Evolutionary conservation across 1,139 yeast genomes (phyloP).

Genomic region (Hemisphaericaspora xylanilytica): DNA sequence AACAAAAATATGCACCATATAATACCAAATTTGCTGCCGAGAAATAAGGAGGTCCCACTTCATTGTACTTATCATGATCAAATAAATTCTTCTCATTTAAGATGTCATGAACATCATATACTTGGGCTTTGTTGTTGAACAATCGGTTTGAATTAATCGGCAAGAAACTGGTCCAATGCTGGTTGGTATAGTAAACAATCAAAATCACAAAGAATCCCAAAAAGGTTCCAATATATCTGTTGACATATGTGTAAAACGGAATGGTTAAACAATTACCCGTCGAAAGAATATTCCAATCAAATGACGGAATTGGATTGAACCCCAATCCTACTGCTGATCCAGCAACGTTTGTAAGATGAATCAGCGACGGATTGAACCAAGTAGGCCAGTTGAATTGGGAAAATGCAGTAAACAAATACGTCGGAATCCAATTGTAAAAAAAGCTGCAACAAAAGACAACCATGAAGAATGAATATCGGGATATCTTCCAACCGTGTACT

Average conservation of each 20-base stretch:
- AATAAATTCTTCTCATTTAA: slow-evolving; percentile 31
- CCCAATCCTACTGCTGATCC: slow-evolving; percentile 43
- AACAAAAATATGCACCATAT: slow-evolving; percentile 42
- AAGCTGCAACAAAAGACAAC: slow-evolving; percentile 33
- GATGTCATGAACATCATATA: slow-evolving; percentile 34
- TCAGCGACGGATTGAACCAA: slow-evolving; percentile 42
- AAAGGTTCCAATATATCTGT: slow-evolving; percentile 35
- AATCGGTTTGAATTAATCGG: slow-evolving; percentile 40
- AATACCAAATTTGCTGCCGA: slow-evolving; percentile 42
- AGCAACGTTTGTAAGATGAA: slow-evolving; percentile 38
- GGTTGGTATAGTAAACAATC: slow-evolving; percentile 35
- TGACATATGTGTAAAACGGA: slow-evolving; percentile 40
- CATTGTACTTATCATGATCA: slow-evolving; percentile 28
- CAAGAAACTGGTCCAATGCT: slow-evolving; percentile 39
- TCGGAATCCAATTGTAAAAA: slow-evolving; percentile 44
- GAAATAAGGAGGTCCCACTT: slow-evolving; percentile 45
- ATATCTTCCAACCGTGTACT: slow-evolving; percentile 42
- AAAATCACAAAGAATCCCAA: slow-evolving; percentile 33
- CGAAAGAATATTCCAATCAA: slow-evolving; percentile 46
- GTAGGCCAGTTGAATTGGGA: slow-evolving; percentile 50
- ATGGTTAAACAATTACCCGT: slow-evolving; percentile 41
- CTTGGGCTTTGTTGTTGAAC: slow-evolving; percentile 34
- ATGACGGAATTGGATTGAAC: slow-evolving; percentile 42
- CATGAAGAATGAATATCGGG: slow-evolving; percentile 40
- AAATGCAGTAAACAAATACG: slow-evolving; percentile 40